Evolutionary conservation across 441 rosid genomes (phyloP).

Genomic region (Populus trichocarpa): DNA sequence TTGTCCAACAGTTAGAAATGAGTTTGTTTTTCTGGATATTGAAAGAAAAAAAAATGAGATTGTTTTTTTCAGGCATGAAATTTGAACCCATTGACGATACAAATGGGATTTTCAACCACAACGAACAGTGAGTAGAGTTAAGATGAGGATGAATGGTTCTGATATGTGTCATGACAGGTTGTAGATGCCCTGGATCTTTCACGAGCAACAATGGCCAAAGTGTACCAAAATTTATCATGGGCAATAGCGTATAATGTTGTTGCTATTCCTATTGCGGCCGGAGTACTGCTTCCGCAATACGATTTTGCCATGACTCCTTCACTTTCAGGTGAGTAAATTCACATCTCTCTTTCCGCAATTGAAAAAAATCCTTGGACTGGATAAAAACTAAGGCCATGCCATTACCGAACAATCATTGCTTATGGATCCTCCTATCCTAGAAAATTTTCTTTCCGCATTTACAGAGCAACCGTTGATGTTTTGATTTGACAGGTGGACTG

Average conservation of each 20-base stretch:
- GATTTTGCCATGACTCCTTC: slow-evolving; percentile 96
- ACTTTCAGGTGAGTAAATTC: slow-evolving; percentile 53
- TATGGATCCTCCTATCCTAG: not conserved
- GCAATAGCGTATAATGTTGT: slow-evolving; percentile 75
- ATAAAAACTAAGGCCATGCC: not conserved
- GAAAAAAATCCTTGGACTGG: not conserved
- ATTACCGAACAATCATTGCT: not conserved
- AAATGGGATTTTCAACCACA: not conserved
- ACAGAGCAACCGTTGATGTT: not conserved
- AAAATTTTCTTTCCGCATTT: not conserved
- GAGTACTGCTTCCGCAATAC: slow-evolving; percentile 77
- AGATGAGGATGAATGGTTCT: not conserved
- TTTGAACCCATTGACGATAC: not conserved
- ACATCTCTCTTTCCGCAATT: not conserved
- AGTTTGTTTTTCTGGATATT: not conserved
- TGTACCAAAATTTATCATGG: slow-evolving; percentile 88
- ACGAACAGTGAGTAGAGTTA: not conserved
- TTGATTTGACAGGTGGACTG: slow-evolving; percentile 59
- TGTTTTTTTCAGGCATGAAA: too few relatives aligned
- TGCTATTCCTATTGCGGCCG: slow-evolving; percentile 89
- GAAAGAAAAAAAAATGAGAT: not conserved
- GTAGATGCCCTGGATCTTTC: slow-evolving; percentile 84
- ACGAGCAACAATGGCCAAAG: slow-evolving; percentile 83
- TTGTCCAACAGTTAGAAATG: not conserved
- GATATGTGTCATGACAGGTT: slow-evolving; percentile 39